phyloP scores from a whole-genome alignment of 78 protist genomes.

The Neovahlkampfia damariscottae region DNA sequence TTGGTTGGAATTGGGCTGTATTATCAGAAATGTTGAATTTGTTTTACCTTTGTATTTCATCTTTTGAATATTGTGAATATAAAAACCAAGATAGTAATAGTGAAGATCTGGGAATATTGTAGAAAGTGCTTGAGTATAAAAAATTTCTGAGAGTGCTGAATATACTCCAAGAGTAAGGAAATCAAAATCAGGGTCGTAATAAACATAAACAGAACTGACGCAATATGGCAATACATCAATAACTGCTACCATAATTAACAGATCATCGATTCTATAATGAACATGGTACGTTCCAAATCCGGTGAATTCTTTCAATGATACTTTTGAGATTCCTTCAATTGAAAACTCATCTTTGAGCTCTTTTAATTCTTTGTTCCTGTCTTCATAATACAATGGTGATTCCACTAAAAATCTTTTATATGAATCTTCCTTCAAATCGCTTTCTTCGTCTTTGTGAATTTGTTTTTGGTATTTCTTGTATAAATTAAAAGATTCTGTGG shows the following conservation, averaged over 20 bases:
- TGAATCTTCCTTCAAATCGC: not conserved
- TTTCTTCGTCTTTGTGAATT: constrained; percentile 18
- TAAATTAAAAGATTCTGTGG: constrained; percentile 5
- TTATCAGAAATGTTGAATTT: no score
- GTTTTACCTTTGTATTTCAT: constrained; percentile 67
- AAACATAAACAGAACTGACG: constrained; percentile 60
- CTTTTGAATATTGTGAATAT: constrained; percentile 35
- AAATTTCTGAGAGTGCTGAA: constrained; percentile 11
- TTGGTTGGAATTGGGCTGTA: constrained; percentile 17
- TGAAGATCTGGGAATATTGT: constrained; percentile 11
- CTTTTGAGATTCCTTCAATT: no score
- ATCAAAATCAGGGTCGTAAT: constrained; percentile 61
- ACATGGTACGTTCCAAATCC: constrained; percentile 66
- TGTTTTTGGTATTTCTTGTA: constrained; percentile 29
- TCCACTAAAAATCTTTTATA: constrained; percentile 16
- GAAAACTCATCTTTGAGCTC: no score
- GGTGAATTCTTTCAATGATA: no score
- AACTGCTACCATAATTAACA: constrained; percentile 60
- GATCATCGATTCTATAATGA: constrained; percentile 57
- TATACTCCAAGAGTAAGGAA: constrained; percentile 39
- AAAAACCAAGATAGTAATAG: constrained; percentile 55
- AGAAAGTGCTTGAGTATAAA: not conserved
- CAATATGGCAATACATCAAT: constrained; percentile 63
- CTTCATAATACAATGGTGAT: constrained; percentile 14
- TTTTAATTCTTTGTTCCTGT: no score